Conservation (phyloP, 371 early-diverging fungal species). For the Enteropsectra breve region DNA sequence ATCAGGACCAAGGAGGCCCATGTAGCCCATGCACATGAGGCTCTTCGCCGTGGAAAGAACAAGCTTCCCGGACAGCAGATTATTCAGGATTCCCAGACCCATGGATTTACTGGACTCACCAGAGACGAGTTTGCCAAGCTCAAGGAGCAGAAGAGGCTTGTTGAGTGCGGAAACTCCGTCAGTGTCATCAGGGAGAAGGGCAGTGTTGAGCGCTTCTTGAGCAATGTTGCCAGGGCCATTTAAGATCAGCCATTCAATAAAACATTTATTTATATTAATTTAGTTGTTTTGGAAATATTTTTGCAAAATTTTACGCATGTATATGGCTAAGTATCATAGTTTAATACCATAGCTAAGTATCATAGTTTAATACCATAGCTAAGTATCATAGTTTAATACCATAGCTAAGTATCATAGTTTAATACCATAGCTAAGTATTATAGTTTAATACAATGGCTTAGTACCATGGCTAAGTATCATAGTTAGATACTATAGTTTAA, state of each 20-base stretch:
- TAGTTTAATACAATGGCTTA: too few relatives aligned
- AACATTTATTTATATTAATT: too few relatives aligned
- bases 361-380: too few relatives aligned
- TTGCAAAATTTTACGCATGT: too few relatives aligned
- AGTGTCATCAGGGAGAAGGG: slow-evolving; percentile 58
- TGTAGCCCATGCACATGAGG: slow-evolving; percentile 84
- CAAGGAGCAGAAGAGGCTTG: slow-evolving; percentile 55
- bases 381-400: too few relatives aligned
- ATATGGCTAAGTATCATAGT: too few relatives aligned
- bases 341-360: too few relatives aligned
- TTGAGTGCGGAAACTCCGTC: slow-evolving; percentile 49
- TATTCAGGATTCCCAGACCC: slow-evolving; percentile 93
- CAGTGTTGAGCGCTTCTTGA: slow-evolving; percentile 46
- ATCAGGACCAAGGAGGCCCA: slow-evolving; percentile 82
- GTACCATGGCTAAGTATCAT: too few relatives aligned
- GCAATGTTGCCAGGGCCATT: slow-evolving; percentile 39
- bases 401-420: too few relatives aligned
- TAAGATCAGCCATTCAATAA: slow-evolving; percentile 38
- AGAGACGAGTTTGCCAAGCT: slow-evolving; percentile 74
- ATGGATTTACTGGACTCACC: slow-evolving; percentile 95
- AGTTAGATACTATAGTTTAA: too few relatives aligned
- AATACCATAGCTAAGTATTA: too few relatives aligned
- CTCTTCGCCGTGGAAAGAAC: slow-evolving; percentile 94
- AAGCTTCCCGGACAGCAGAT: slow-evolving; percentile 99
- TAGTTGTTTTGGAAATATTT: background rate